These are phyloP conservation scores for Spergularia azorica DNA, from an alignment of 179 eudicot genomes.

Conservation along the genomic window DNA sequence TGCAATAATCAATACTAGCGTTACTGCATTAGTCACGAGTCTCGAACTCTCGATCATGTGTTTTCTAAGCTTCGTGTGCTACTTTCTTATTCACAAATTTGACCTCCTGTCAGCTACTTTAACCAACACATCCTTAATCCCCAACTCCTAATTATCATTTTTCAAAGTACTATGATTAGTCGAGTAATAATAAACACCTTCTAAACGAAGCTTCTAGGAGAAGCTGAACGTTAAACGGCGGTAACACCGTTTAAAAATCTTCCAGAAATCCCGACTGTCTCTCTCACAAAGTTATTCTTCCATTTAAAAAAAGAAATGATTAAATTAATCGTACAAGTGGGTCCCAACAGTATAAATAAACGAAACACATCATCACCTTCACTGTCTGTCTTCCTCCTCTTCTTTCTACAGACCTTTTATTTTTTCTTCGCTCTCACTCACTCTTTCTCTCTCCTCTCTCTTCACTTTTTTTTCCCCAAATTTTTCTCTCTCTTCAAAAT, in stretches of 20 bases:
- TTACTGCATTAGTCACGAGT: too few species aligned
- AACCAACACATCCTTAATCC: too few species aligned
- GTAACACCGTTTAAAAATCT: constrained; percentile 10
- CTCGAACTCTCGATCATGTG: too few species aligned
- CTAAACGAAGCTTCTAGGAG: too few species aligned
- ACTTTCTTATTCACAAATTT: too few species aligned
- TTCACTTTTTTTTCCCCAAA: not conserved
- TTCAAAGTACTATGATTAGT: too few species aligned
- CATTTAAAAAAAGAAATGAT: too few species aligned
- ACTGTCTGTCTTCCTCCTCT: constrained; percentile 5
- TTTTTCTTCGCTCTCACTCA: constrained; percentile 14
- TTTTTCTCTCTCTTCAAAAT: constrained; percentile 2
- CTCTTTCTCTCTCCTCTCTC: not conserved
- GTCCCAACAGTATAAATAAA: constrained; percentile 16
- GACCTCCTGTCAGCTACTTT: too few species aligned
- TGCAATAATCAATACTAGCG: too few species aligned
- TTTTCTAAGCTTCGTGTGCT: too few species aligned
- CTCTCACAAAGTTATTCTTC: not conserved
- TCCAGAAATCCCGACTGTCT: constrained; percentile 6
- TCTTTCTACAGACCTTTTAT: constrained; percentile 8
- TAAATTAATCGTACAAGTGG: not conserved
- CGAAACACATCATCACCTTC: constrained; percentile 4
- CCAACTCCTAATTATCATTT: too few species aligned
- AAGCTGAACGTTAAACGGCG: not conserved
- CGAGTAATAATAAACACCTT: too few species aligned